Evolutionary conservation across 768 basidiomycete species (phyloP).

Genomic region (Russula sp.): DNA sequence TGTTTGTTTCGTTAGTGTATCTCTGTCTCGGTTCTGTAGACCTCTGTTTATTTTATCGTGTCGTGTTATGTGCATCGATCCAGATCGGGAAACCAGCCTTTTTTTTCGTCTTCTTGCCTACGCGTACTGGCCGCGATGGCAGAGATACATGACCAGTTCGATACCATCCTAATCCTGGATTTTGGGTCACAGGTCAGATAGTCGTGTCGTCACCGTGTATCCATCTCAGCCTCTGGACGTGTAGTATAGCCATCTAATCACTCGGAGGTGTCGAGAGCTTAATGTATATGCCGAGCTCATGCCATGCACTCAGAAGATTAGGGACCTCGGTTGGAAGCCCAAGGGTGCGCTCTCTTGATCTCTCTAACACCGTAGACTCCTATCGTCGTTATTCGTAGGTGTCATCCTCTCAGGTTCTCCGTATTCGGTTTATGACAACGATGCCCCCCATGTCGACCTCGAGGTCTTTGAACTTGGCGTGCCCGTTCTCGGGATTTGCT

Average conservation of each 20-base stretch:
- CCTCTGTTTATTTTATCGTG: not conserved
- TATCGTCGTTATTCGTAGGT: constrained; percentile 37
- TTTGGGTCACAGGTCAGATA: constrained; percentile 86
- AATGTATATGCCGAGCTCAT: constrained; percentile 96
- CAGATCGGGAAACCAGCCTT: too few relatives aligned
- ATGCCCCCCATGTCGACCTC: constrained; percentile 91
- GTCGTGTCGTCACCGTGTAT: not conserved
- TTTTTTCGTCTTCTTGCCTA: not conserved
- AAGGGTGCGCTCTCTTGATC: constrained; percentile 53
- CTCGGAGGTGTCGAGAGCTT: constrained; percentile 93
- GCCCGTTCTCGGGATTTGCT: constrained; percentile 94
- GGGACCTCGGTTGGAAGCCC: constrained; percentile 86
- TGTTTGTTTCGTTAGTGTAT: not conserved
- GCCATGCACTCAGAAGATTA: constrained; percentile 89
- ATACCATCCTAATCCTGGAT: constrained; percentile 92
- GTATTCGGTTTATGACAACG: constrained; percentile 93
- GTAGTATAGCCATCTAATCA: constrained; percentile 96
- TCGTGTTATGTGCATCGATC: not conserved
- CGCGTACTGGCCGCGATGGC: constrained; percentile 40
- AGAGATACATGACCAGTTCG: constrained; percentile 92
- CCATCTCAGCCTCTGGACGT: constrained; percentile 17
- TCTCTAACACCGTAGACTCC: not conserved
- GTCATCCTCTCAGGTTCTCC: constrained; percentile 97
- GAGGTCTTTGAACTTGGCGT: constrained; percentile 81
- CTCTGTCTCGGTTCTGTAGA: not conserved